Evolutionary conservation across 2,329 filamentous ascomycete genomes (phyloP).

Genomic region (Incumbomyces delicatus): DNA sequence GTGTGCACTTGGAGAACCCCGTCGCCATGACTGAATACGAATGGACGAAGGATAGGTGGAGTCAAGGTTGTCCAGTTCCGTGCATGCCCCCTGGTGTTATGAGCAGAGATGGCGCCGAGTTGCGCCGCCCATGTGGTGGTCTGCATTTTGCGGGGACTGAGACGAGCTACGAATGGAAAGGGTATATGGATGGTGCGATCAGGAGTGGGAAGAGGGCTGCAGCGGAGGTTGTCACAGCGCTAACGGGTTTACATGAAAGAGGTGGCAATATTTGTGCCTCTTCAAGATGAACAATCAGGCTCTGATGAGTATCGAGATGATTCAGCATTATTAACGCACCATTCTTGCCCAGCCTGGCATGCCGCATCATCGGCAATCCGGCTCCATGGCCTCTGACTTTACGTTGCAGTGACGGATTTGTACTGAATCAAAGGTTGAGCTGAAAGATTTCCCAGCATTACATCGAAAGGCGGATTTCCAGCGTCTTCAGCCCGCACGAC

Average conservation of each 20-base stretch:
- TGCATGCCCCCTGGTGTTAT: slow-evolving; percentile 31
- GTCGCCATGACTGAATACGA: slow-evolving; percentile 23
- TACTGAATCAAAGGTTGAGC: no score
- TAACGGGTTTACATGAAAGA: slow-evolving; percentile 12
- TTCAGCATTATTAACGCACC: no score
- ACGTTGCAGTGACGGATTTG: no score
- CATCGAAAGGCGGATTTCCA: not conserved
- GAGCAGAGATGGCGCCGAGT: slow-evolving; percentile 23
- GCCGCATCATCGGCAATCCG: no score
- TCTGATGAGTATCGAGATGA: no score
- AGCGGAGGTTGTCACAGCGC: slow-evolving; percentile 29
- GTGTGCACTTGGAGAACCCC: not conserved
- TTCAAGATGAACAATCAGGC: no score
- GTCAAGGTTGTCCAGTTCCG: slow-evolving; percentile 35
- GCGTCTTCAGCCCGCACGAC: no score
- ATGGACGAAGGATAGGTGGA: slow-evolving; percentile 31
- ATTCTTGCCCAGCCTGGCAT: no score
- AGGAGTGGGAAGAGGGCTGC: slow-evolving; percentile 41
- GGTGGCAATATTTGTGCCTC: no score
- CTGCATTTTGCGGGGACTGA: slow-evolving; percentile 49
- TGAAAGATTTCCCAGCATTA: no score
- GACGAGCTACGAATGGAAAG: slow-evolving; percentile 44
- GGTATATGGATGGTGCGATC: slow-evolving; percentile 51
- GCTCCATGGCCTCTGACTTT: no score
- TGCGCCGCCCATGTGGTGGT: slow-evolving; percentile 30